Conservation (phyloP, 371 early-diverging fungal species). For the Batrachochytrium dendrobatidis region DNA sequence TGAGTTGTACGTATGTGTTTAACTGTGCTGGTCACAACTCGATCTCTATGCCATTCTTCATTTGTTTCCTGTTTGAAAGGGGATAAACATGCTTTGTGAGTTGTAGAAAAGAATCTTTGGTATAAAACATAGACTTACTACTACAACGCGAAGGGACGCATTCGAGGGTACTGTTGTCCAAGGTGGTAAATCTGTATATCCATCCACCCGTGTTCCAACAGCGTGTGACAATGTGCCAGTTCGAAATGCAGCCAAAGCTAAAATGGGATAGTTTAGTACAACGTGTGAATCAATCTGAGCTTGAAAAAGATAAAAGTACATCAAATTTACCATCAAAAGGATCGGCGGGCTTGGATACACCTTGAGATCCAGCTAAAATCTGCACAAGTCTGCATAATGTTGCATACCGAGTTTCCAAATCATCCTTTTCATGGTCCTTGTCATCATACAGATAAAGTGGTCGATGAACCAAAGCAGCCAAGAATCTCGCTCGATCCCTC, state of each 20-base stretch:
- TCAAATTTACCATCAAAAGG: constrained; percentile 2
- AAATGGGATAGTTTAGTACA: neutral
- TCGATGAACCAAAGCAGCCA: constrained; percentile 60
- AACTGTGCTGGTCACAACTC: constrained; percentile 34
- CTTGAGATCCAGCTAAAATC: constrained; percentile 2
- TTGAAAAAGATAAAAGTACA: constrained; percentile 1
- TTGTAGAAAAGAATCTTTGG: neutral
- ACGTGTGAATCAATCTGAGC: neutral
- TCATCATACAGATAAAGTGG: constrained; percentile 7
- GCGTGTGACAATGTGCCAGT: constrained; percentile 78
- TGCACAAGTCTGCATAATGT: neutral
- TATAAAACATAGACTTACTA: constrained; percentile 4
- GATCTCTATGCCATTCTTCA: constrained; percentile 32
- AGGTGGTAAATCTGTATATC: constrained; percentile 74
- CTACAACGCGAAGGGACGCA: constrained; percentile 44
- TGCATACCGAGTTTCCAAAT: neutral
- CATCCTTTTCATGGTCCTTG: constrained; percentile 14
- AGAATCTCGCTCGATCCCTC: constrained; percentile 81
- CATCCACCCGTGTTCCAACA: constrained; percentile 58
- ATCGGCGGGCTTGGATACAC: constrained; percentile 5
- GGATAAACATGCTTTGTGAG: neutral
- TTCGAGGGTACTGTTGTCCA: constrained; percentile 73
- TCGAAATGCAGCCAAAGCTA: constrained; percentile 24
- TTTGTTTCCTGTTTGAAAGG: constrained; percentile 10
- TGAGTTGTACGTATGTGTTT: constrained; percentile 19